Evolutionary conservation across 371 early-diverging fungal genomes (phyloP), one percentile per base, ranked within the genome.

Genomic region (Mortierella sp.): DNA sequence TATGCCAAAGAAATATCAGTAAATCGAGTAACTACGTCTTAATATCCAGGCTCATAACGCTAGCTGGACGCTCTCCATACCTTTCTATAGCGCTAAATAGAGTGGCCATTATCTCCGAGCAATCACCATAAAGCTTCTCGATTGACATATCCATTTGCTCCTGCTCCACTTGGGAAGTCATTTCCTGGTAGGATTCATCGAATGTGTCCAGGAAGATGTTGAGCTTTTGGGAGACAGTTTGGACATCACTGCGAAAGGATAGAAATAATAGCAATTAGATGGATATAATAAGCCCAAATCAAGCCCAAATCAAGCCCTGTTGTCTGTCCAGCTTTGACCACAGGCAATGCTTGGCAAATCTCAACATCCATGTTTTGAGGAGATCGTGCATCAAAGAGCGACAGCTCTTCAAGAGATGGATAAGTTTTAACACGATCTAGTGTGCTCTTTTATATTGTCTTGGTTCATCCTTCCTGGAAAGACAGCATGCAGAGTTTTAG

Each of bases 81-180:
- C 67, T 74, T 51, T 79, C 70, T 3, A 79, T 37, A 12, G 67
- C 68, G 35, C 56, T 64, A 42, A 79, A 79, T 31, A 83, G 56
- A 12, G 68, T 77, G 64, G 47, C 57, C 65, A 83, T 49, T 31
- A 82, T 62, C 37, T 83, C 83, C 8, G 82, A 70, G 15, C 83
- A 82, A 31, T 83, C 83, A 31, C 82, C 77, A 56, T 83, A 83
- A 29, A 83, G 23, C 54, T 67, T 67, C 28, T 83, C 83, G 6
- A 81, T 66, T 9, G 82, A 73, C 51, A 82, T 59, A 19, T 76
- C 77, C 2, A 35, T 37, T 56, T 72, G 73, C 23, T 76, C 74
- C 49, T 64, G 47, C 43, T 72, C 74, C 28, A 63, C 66, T 22
- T 72, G 72, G 1, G 72, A 57, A 17, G 42, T 64, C 68, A 70